Conservation (phyloP, 2,329 filamentous ascomycete genomes). For the Orbilia oligospora region DNA sequence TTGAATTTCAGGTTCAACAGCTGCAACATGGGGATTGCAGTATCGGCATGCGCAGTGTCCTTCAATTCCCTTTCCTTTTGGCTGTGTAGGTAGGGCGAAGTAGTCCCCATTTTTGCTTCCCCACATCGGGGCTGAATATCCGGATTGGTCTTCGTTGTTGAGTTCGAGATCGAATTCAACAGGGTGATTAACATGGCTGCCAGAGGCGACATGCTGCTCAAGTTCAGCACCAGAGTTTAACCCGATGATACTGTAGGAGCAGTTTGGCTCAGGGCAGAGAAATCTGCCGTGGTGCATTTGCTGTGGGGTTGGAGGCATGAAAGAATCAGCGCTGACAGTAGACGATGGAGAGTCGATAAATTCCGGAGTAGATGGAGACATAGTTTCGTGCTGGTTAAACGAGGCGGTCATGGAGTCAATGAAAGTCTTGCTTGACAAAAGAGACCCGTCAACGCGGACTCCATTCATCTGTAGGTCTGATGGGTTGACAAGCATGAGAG, state of each 20-base stretch:
- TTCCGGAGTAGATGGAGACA: conserved; percentile 59
- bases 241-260: conserved; percentile 57
- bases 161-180: conserved; percentile 57
- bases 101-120: conserved; percentile 51
- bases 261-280: conserved; percentile 53
- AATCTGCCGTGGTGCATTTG: conserved; percentile 55
- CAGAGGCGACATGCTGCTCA: conserved; percentile 54
- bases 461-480: conserved; percentile 59
- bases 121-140: conserved; percentile 52
- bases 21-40: conserved; percentile 44
- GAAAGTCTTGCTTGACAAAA: conserved; percentile 58
- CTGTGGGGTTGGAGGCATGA: conserved; percentile 56
- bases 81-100: conserved; percentile 52
- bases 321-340: conserved; percentile 56
- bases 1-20: conserved; percentile 31
- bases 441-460: conserved; percentile 54
- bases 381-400: conserved; percentile 52
- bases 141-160: conserved; percentile 51
- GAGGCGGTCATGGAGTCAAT: conserved; percentile 59
- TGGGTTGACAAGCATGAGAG: conserved; percentile 56
- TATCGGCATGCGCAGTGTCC: conserved; percentile 55
- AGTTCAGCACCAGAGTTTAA: conserved; percentile 49
- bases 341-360: conserved; percentile 57
- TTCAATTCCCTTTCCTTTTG: conserved; percentile 49
- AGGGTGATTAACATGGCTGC: conserved; percentile 48